Percentiles rank a stretch among this genome's conserved stretches.
Evolutionary conservation across 2,329 filamentous ascomycete genomes (phyloP).

Genomic region (Mariannaea sp.): DNA sequence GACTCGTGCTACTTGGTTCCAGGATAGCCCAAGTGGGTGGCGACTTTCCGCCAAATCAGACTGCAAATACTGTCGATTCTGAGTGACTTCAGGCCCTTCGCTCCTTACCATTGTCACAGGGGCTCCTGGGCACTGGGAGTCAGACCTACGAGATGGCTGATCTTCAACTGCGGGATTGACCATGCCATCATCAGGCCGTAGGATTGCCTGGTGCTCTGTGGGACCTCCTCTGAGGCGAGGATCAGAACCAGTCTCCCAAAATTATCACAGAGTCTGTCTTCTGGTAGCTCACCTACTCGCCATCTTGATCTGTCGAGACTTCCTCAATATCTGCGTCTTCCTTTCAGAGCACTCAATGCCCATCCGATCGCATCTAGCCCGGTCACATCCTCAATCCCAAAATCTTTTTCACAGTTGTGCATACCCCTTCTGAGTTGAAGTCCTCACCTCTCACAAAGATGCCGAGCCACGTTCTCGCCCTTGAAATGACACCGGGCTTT

Average conservation of each 20-base stretch:
- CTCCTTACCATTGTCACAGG: background rate
- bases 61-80: background rate
- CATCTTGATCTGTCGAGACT: conserved; percentile 39
- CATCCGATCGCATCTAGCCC: conserved; percentile 34
- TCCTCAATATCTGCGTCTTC: conserved; percentile 39
- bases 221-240: background rate
- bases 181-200: no score
- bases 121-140: background rate
- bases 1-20: conserved; percentile 45
- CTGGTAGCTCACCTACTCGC: conserved; percentile 33
- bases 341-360: conserved; percentile 39
- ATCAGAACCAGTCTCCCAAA: background rate
- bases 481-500: conserved; percentile 41
- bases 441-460: conserved; percentile 39
- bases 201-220: no score
- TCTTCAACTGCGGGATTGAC: no score
- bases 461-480: conserved; percentile 25
- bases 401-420: background rate
- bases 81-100: background rate
- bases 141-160: no score
- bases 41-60: background rate
- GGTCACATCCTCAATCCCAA: background rate
- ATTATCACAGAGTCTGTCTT: background rate
- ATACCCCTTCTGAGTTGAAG: background rate
- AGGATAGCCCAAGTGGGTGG: conserved; percentile 45